These are phyloP conservation scores for Creolimax fragrantissima DNA, from an alignment of 78 protist genomes.

Conservation along the genomic window DNA sequence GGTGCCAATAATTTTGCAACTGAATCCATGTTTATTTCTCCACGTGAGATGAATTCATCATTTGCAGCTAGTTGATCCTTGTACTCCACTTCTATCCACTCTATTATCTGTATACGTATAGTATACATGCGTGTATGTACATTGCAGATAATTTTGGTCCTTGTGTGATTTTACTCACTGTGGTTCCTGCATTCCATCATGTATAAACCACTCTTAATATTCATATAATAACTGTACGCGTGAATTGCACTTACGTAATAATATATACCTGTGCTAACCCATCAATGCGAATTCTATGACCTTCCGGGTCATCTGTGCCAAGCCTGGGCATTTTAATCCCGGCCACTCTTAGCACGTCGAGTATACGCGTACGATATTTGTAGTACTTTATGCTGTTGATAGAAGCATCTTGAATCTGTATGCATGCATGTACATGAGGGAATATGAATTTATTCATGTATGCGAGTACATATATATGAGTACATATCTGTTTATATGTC, in stretches of 20 bases:
- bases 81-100: not conserved
- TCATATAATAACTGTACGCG: too few relatives aligned
- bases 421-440: too few relatives aligned
- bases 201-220: too few relatives aligned
- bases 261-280: too few relatives aligned
- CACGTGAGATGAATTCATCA: not conserved
- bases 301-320: not conserved
- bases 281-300: too few relatives aligned
- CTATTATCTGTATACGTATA: not conserved
- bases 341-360: not conserved
- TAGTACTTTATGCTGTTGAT: not conserved
- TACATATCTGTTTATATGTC: not conserved
- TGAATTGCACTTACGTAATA: too few relatives aligned
- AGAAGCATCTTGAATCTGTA: not conserved
- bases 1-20: not conserved
- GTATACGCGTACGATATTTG: not conserved
- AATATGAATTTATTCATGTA: too few relatives aligned
- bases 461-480: not conserved
- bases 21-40: not conserved
- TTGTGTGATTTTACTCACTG: too few relatives aligned
- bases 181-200: too few relatives aligned
- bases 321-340: not conserved
- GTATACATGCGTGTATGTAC: not conserved
- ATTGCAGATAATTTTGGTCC: not conserved
- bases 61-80: not conserved